Evolutionary conservation across 1,284 basidiomycete species (phyloP).

Genomic region (Thecaphora thlaspeos): DNA sequence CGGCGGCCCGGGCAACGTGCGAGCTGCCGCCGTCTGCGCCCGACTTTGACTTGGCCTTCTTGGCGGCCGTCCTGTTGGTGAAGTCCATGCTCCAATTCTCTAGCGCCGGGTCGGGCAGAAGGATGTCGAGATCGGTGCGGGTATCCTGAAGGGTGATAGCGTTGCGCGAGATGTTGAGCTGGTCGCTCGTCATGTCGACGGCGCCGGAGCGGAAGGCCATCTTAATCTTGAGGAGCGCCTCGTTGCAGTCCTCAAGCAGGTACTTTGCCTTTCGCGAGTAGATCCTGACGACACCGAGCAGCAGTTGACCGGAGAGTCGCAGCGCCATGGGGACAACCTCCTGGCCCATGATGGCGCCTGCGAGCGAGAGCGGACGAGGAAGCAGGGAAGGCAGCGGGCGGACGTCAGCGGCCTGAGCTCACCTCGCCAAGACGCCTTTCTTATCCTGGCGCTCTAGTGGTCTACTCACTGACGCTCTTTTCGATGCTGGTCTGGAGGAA

Average conservation of each 20-base stretch:
- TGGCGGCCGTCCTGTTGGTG: conserved; percentile 72
- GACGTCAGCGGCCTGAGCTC: too few species aligned
- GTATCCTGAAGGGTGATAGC: conserved; percentile 78
- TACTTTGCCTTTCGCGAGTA: conserved; percentile 98
- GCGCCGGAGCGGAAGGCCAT: conserved; percentile 91
- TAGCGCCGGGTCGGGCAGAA: conserved; percentile 67
- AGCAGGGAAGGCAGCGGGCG: too few species aligned
- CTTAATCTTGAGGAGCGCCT: conserved; percentile 90
- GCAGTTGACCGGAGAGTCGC: conserved; percentile 86
- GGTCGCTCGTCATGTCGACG: conserved; percentile 91
- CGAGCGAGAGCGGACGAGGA: too few species aligned
- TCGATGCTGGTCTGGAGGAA: conserved; percentile 91
- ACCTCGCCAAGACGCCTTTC: too few species aligned
- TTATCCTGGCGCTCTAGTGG: too few species aligned
- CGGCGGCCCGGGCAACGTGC: conserved; percentile 68
- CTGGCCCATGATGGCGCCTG: conserved; percentile 67
- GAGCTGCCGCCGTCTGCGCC: conserved; percentile 18
- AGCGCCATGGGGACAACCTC: conserved; percentile 83
- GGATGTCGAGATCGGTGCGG: conserved; percentile 72
- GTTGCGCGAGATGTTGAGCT: conserved; percentile 79
- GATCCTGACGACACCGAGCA: conserved; percentile 93
- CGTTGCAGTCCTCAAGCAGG: conserved; percentile 94
- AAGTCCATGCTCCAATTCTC: conserved; percentile 46
- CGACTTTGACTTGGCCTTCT: conserved; percentile 19
- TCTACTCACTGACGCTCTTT: conserved; percentile 80